Conservation (phyloP, 257 asterid genomes). For the Ligustrum vulgare region DNA sequence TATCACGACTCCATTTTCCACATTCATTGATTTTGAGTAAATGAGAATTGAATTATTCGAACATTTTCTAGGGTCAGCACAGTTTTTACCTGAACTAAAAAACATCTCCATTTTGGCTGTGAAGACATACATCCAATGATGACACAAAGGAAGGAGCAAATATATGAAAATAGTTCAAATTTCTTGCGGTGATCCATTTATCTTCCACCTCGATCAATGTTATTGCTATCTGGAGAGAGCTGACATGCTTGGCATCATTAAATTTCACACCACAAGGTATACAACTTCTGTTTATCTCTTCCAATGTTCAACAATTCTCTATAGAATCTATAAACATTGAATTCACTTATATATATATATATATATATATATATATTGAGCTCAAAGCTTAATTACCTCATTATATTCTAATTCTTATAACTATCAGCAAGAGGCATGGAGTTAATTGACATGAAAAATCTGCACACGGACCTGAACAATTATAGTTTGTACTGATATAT, state of each 20-base stretch:
- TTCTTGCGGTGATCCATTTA: constrained; percentile 64
- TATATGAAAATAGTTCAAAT: constrained; percentile 36
- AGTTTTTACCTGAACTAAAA: too few species aligned
- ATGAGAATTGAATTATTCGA: too few species aligned
- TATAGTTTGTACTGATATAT: background rate
- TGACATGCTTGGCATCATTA: constrained; percentile 98
- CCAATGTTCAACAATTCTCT: background rate
- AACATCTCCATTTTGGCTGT: too few species aligned
- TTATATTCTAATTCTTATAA: too few species aligned
- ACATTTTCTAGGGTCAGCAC: too few species aligned
- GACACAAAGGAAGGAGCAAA: constrained; percentile 40
- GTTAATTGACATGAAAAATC: background rate
- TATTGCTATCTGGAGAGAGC: constrained; percentile 80
- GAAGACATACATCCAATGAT: constrained; percentile 29
- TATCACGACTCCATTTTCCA: too few species aligned
- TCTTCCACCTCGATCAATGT: constrained; percentile 91
- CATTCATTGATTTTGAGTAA: too few species aligned
- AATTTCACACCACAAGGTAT: constrained; percentile 97
- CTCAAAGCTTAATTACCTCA: too few species aligned
- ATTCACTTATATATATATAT: too few species aligned
- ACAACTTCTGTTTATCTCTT: background rate
- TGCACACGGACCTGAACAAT: background rate
- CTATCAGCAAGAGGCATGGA: background rate
- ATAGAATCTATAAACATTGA: background rate
- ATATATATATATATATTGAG: too few species aligned